Evolutionary conservation across 1,284 basidiomycete genomes (phyloP).

Genomic region (Puccinia hordei): DNA sequence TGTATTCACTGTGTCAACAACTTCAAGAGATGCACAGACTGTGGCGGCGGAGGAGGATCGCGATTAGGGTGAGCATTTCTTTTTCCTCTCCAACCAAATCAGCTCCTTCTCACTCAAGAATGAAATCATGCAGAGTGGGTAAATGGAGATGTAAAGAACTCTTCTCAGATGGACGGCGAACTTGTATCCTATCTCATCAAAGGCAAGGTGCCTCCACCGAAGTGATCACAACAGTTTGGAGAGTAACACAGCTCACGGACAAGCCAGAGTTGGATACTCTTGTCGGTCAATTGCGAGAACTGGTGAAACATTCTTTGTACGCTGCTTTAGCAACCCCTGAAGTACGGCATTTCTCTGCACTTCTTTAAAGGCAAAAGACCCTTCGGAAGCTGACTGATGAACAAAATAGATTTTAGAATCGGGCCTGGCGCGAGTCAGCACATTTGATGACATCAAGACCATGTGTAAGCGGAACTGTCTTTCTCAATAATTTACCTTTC

Average conservation of each 20-base stretch:
- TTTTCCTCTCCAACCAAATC: background rate
- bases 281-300: conserved; percentile 42
- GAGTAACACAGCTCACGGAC: conserved; percentile 12
- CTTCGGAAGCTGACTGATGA: background rate
- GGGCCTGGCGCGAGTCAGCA: conserved; percentile 36
- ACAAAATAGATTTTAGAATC: conserved; percentile 40
- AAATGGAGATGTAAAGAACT: conserved; percentile 63
- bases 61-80: conserved; percentile 31
- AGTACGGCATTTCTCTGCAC: background rate
- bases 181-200: conserved; percentile 61
- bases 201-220: conserved; percentile 41
- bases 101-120: background rate
- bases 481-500: background rate
- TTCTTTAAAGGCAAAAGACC: background rate
- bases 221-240: conserved; percentile 38
- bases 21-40: conserved; percentile 47
- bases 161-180: conserved; percentile 61
- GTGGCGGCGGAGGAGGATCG: conserved; percentile 47
- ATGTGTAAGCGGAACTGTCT: conserved; percentile 32
- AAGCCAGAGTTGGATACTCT: conserved; percentile 43
- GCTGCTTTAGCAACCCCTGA: conserved; percentile 50
- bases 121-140: conserved; percentile 60
- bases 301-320: conserved; percentile 49
- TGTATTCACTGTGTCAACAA: conserved; percentile 41
- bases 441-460: conserved; percentile 44